phyloP scores from a whole-genome alignment of 2,329 filamentous ascomycete species.

The Parasarocladium wereldwijsianum region DNA sequence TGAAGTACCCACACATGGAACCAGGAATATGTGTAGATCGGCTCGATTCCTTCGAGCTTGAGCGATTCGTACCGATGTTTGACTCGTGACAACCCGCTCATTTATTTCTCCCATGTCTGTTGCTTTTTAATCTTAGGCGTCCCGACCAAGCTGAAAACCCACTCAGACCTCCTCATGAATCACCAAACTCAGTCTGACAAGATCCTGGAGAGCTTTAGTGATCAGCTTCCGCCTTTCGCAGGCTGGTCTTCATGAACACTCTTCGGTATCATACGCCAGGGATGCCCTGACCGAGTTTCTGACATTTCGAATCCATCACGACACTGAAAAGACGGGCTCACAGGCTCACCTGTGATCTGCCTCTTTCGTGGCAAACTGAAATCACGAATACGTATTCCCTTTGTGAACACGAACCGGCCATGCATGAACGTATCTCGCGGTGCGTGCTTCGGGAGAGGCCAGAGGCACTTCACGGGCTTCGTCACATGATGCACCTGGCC shows the following conservation, averaged over 20 bases:
- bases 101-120: too few relatives aligned
- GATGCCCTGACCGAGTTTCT: conserved; percentile 9
- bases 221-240: too few relatives aligned
- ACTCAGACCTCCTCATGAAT: too few relatives aligned
- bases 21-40: neutral
- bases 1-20: conserved; percentile 1
- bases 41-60: too few relatives aligned
- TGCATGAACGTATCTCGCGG: conserved; percentile 11
- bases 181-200: too few relatives aligned
- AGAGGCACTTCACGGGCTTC: conserved; percentile 3
- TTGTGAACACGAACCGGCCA: conserved; percentile 13
- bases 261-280: conserved; percentile 8
- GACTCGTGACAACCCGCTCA: too few relatives aligned
- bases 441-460: conserved; percentile 12
- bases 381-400: conserved; percentile 15
- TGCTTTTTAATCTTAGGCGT: neutral
- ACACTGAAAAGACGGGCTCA: conserved; percentile 13
- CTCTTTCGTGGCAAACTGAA: conserved; percentile 11
- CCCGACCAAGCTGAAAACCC: too few relatives aligned
- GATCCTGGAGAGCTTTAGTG: too few relatives aligned
- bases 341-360: neutral
- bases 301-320: conserved; percentile 15
- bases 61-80: neutral
- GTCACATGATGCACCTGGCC: conserved; percentile 4
- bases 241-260: too few relatives aligned